These are phyloP conservation scores for Diospyros lotus DNA, from an alignment of 148 eudicot species.

Conservation along the genomic window DNA sequence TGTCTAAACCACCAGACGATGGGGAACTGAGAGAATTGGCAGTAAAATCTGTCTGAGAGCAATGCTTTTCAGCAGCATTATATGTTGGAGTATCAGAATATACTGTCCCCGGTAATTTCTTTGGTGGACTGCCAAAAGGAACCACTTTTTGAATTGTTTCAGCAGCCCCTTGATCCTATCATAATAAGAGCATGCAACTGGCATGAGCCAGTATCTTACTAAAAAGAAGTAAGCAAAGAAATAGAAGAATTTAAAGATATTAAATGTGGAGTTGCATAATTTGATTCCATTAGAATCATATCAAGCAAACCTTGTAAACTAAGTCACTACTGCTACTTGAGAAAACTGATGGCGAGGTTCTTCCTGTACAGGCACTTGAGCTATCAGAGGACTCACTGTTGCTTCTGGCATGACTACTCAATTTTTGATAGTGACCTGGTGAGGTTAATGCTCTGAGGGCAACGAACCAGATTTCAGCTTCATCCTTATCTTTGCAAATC, in stretches of 20 bases:
- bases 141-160: neutral
- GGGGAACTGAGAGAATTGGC: constrained; percentile 37
- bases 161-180: constrained; percentile 19
- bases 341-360: constrained; percentile 37
- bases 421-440: constrained; percentile 35
- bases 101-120: constrained; percentile 50
- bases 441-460: constrained; percentile 59
- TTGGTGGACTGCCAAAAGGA: constrained; percentile 38
- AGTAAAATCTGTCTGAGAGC: constrained; percentile 32
- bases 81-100: constrained; percentile 50
- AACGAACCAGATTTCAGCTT: constrained; percentile 79
- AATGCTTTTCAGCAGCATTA: constrained; percentile 29
- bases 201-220: constrained; percentile 8
- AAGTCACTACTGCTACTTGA: constrained; percentile 43
- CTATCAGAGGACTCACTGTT: constrained; percentile 45
- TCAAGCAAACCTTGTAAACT: constrained; percentile 43
- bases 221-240: constrained; percentile 12
- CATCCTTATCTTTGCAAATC: constrained; percentile 83
- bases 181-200: constrained; percentile 2
- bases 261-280: neutral
- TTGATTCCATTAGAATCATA: neutral
- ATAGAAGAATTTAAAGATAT: neutral
- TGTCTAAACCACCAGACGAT: constrained; percentile 45
- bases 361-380: constrained; percentile 44
- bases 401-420: constrained; percentile 41